A percentile compares a stretch with the other conserved stretches of the same genome.
phyloP scores from a whole-genome alignment of 305 asterid genomes.

The Lippia alba region DNA sequence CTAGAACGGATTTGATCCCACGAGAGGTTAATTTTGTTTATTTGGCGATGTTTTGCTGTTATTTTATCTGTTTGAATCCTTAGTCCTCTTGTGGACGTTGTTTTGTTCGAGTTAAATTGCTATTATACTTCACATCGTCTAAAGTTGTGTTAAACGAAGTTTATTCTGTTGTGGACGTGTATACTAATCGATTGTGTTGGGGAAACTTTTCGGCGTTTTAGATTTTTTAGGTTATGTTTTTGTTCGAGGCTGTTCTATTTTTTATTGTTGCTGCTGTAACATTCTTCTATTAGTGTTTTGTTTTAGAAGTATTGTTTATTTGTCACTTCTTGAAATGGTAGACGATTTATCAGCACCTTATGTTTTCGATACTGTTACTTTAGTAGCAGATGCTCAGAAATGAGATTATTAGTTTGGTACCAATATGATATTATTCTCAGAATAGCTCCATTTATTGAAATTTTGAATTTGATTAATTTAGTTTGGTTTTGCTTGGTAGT shows the following conservation, averaged over 20 bases:
- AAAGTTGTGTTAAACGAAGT: background rate
- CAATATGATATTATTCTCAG: background rate
- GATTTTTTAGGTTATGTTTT: slow-evolving; percentile 7
- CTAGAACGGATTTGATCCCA: slow-evolving; percentile 71
- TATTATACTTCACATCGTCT: slow-evolving; percentile 3
- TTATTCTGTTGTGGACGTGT: background rate
- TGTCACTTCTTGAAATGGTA: slow-evolving; percentile 15
- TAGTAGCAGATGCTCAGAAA: slow-evolving; percentile 9
- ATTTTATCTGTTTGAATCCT: background rate
- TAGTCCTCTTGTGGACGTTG: slow-evolving; percentile 5
- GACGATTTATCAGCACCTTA: background rate
- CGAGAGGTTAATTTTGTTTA: slow-evolving; percentile 65
- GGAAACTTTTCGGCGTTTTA: background rate
- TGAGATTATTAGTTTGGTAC: background rate
- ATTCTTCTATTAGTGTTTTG: slow-evolving; percentile 1
- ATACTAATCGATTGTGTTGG: background rate
- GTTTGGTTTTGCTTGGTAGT: background rate
- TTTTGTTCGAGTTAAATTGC: slow-evolving; percentile 27
- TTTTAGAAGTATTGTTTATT: background rate
- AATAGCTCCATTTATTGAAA: slow-evolving; percentile 1
- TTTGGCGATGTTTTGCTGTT: background rate
- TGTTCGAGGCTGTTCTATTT: slow-evolving; percentile 1
- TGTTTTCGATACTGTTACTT: background rate
- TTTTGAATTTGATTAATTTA: background rate
- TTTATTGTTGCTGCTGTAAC: too few relatives aligned